Conservation (phyloP, 2,329 filamentous ascomycete species). For the Diaporthe helianthi region DNA sequence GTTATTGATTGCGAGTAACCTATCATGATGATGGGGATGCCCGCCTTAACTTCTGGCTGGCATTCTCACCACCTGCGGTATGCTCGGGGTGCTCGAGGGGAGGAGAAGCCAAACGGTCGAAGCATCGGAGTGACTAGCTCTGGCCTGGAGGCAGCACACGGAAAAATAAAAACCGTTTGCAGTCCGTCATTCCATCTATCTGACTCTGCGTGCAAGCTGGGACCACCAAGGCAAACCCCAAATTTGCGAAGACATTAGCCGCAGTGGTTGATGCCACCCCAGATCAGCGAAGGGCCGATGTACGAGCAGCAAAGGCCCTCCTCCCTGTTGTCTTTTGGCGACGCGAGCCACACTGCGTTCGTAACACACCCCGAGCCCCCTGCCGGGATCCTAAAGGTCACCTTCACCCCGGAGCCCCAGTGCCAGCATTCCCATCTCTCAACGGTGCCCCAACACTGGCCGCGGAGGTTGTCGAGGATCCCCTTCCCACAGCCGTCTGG, state of each 20-base stretch:
- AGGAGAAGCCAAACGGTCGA: too few species aligned
- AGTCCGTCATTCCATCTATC: not conserved
- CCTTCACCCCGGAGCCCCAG: not conserved
- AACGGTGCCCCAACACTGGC: not conserved
- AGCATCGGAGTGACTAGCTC: too few species aligned
- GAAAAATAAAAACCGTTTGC: too few species aligned
- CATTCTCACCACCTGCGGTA: too few species aligned
- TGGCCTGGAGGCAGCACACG: too few species aligned
- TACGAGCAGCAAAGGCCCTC: not conserved
- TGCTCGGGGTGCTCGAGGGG: too few species aligned
- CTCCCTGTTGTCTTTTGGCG: not conserved
- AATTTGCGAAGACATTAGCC: not conserved
- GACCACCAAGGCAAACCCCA: not conserved
- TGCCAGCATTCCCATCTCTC: not conserved
- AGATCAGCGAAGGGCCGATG: not conserved
- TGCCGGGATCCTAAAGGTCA: not conserved
- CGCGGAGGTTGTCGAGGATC: slow-evolving; percentile 5
- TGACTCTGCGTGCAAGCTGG: not conserved
- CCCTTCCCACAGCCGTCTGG: not conserved
- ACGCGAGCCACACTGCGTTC: not conserved
- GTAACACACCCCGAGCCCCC: not conserved
- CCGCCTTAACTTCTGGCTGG: too few species aligned
- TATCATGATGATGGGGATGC: too few species aligned
- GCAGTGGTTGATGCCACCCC: not conserved
- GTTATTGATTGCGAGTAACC: too few species aligned